Conservation (phyloP, 176 grass and related monocot genomes). For the Oryza glaberrima region DNA sequence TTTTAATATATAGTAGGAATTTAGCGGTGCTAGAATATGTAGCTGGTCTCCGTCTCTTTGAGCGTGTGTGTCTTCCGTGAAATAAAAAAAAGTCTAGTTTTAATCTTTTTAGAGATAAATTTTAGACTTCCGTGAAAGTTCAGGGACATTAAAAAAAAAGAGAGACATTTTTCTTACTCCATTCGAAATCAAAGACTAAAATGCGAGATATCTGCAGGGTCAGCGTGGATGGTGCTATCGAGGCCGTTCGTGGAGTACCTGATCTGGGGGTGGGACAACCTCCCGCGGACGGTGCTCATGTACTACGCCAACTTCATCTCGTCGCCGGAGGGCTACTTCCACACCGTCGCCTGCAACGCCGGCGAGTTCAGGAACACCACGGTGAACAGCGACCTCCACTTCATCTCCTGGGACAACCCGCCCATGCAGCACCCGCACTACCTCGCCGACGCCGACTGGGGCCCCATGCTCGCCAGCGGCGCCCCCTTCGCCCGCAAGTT, state of each 20-base stretch:
- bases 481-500: constrained; percentile 90
- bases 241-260: constrained; percentile 74
- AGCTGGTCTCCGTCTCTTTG: too few relatives aligned
- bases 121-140: too few relatives aligned
- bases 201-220: constrained; percentile 46
- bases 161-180: too few relatives aligned
- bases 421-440: constrained; percentile 84
- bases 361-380: constrained; percentile 76
- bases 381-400: constrained; percentile 83
- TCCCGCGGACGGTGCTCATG: constrained; percentile 80
- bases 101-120: too few relatives aligned
- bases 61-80: too few relatives aligned
- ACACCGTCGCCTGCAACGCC: constrained; percentile 86
- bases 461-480: constrained; percentile 60
- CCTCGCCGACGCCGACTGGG: constrained; percentile 60
- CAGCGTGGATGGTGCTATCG: constrained; percentile 86
- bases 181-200: too few relatives aligned
- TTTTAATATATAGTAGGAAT: too few relatives aligned
- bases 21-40: too few relatives aligned
- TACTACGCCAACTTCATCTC: constrained; percentile 96
- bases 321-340: constrained; percentile 89
- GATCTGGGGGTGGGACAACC: constrained; percentile 95
- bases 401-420: constrained; percentile 91
- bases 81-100: too few relatives aligned
- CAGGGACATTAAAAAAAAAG: too few relatives aligned